These are phyloP conservation scores for Cladosporium oxysporum DNA, from an alignment of 2,329 filamentous ascomycete genomes.

Conservation along the genomic window DNA sequence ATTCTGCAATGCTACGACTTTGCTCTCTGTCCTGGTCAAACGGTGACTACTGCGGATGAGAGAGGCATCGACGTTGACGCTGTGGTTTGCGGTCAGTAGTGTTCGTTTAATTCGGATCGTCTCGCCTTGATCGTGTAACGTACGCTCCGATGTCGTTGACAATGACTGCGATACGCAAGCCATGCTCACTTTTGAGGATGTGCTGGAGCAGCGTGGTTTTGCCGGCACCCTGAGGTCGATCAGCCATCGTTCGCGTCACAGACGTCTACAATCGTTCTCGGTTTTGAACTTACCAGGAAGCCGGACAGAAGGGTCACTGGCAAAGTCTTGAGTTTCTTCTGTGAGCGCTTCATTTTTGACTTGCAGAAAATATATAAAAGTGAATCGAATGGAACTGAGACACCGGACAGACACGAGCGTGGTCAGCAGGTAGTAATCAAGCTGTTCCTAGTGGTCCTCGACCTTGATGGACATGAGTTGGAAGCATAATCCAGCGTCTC, in stretches of 20 bases:
- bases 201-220: constrained; percentile 72
- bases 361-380: too few species aligned
- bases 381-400: not conserved
- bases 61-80: constrained; percentile 37
- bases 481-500: not conserved
- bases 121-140: constrained; percentile 1
- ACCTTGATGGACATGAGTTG: constrained; percentile 13
- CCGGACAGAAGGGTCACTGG: constrained; percentile 64
- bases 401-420: not conserved
- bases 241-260: not conserved
- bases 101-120: not conserved
- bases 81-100: not conserved
- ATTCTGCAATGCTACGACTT: constrained; percentile 38
- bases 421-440: constrained; percentile 19
- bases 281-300: constrained; percentile 51
- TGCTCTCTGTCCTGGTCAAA: constrained; percentile 36
- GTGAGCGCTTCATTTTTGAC: not conserved
- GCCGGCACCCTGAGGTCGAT: constrained; percentile 59
- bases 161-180: constrained; percentile 68
- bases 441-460: constrained; percentile 1
- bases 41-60: constrained; percentile 36
- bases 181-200: constrained; percentile 67
- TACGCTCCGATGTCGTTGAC: constrained; percentile 66
- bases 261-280: not conserved
- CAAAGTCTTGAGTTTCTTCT: constrained; percentile 39